phyloP scores from a whole-genome alignment of 805 yeast genomes.

The Clavispora phyllophila region DNA sequence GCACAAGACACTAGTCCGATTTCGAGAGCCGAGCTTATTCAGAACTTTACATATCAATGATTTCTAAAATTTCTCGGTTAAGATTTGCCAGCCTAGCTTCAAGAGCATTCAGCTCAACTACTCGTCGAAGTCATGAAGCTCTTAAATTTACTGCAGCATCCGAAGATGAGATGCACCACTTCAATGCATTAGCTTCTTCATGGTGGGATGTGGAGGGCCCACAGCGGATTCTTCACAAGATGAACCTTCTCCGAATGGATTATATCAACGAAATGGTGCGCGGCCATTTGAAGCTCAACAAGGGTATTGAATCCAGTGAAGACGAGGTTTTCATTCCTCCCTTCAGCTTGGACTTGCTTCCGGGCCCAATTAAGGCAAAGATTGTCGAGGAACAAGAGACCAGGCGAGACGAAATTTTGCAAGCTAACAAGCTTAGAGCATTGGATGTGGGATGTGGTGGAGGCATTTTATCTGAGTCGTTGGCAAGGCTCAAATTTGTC shows the following conservation, averaged over 20 bases:
- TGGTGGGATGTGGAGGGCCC: slow-evolving; percentile 99
- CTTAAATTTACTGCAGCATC: slow-evolving; percentile 38
- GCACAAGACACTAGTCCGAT: not conserved
- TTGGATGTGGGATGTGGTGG: slow-evolving; percentile 98
- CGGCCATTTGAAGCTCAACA: slow-evolving; percentile 39
- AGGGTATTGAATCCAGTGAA: slow-evolving; percentile 18
- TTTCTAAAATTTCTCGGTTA: not conserved
- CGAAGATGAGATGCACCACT: slow-evolving; percentile 69
- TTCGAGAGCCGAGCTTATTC: not conserved
- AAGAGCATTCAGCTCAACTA: not conserved
- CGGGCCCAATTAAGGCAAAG: slow-evolving; percentile 44
- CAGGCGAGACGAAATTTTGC: slow-evolving; percentile 35
- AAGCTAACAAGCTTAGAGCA: slow-evolving; percentile 41
- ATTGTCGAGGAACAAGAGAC: slow-evolving; percentile 48
- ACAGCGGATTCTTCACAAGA: slow-evolving; percentile 87
- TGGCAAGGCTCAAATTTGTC: slow-evolving; percentile 70
- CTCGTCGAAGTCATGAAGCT: not conserved
- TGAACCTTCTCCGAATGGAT: slow-evolving; percentile 88
- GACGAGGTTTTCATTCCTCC: slow-evolving; percentile 73
- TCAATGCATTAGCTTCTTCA: slow-evolving; percentile 79
- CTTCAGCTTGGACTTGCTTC: slow-evolving; percentile 62
- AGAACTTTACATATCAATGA: not conserved
- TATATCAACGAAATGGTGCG: slow-evolving; percentile 65
- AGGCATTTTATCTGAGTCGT: slow-evolving; percentile 83
- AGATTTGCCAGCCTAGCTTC: not conserved